These are phyloP conservation scores for Penicillium sp. DNA, from an alignment of 2,329 filamentous ascomycete species.

Conservation along the genomic window DNA sequence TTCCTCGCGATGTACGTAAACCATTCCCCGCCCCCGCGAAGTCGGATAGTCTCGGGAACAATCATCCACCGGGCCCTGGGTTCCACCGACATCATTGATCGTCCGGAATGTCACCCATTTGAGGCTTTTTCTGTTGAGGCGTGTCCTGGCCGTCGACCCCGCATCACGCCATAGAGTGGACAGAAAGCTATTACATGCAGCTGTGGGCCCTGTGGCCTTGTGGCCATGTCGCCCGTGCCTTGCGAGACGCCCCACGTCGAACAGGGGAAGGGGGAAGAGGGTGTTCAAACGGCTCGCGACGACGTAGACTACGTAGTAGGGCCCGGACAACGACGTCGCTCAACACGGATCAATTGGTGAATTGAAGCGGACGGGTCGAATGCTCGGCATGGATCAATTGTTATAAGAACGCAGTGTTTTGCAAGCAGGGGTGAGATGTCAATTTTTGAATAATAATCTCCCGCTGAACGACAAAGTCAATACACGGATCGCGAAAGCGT, in stretches of 20 bases:
- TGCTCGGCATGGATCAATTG: neutral
- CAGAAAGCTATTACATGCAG: constrained; percentile 1
- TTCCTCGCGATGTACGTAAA: constrained; percentile 1
- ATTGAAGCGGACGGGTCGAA: neutral
- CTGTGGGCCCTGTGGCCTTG: neutral
- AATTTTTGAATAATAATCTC: neutral
- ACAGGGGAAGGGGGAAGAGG: neutral
- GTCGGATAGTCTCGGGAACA: neutral
- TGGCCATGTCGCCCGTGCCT: neutral
- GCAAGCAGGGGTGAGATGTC: neutral
- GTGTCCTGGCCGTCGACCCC: constrained; percentile 10
- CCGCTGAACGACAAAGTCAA: constrained; percentile 1
- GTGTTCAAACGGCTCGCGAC: neutral
- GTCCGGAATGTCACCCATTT: neutral
- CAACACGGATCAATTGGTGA: neutral
- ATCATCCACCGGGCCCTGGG: neutral
- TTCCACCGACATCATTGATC: constrained; percentile 13
- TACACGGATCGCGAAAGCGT: neutral
- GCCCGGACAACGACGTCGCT: neutral
- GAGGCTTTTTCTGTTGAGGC: neutral
- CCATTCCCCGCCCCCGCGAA: neutral
- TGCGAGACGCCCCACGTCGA: neutral
- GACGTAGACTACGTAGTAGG: neutral
- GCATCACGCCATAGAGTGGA: constrained; percentile 23
- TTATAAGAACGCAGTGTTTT: constrained; percentile 16